phyloP scores from a whole-genome alignment of 2,329 filamentous ascomycete species.

The Aulographum hederae region DNA sequence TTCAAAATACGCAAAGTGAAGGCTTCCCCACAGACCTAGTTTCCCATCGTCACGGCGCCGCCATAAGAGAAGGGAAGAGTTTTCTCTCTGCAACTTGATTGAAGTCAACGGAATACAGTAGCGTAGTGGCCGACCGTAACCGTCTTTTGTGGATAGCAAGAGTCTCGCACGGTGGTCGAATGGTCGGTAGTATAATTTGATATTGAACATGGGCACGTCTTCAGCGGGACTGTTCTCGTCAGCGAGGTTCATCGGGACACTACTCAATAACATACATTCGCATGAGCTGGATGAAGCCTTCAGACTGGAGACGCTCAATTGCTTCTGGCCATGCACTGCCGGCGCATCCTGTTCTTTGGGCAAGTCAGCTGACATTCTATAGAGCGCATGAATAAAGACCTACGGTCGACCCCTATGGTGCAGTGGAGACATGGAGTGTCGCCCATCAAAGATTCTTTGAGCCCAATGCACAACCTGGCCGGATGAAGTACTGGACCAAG shows the following conservation, averaged over 20 bases:
- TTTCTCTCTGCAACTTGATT: conserved; percentile 21
- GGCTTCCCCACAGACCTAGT: conserved; percentile 31
- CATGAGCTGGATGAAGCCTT: neutral
- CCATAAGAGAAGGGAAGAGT: conserved; percentile 22
- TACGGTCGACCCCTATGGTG: too few species aligned
- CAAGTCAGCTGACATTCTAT: too few species aligned
- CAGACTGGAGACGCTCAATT: conserved; percentile 5
- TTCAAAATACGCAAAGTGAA: conserved; percentile 37
- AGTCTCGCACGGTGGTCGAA: conserved; percentile 34
- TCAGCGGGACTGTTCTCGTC: too few species aligned
- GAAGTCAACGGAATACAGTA: conserved; percentile 33
- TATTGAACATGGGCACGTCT: too few species aligned
- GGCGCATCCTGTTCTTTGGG: too few species aligned
- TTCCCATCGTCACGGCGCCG: conserved; percentile 20
- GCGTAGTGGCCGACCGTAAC: conserved; percentile 20
- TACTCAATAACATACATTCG: conserved; percentile 2
- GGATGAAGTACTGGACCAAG: neutral
- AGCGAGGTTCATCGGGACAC: conserved; percentile 30
- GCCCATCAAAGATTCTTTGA: neutral
- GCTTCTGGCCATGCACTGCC: too few species aligned
- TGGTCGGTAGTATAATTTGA: conserved; percentile 32
- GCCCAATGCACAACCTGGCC: neutral
- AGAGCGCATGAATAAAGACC: too few species aligned
- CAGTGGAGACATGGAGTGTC: too few species aligned
- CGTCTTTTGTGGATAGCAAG: conserved; percentile 26